Percentiles rank a stretch among this genome's conserved stretches.
These are phyloP conservation scores for maize (Zea mays) DNA, from an alignment of 176 grass and related monocot species.

Conservation along the genomic window DNA sequence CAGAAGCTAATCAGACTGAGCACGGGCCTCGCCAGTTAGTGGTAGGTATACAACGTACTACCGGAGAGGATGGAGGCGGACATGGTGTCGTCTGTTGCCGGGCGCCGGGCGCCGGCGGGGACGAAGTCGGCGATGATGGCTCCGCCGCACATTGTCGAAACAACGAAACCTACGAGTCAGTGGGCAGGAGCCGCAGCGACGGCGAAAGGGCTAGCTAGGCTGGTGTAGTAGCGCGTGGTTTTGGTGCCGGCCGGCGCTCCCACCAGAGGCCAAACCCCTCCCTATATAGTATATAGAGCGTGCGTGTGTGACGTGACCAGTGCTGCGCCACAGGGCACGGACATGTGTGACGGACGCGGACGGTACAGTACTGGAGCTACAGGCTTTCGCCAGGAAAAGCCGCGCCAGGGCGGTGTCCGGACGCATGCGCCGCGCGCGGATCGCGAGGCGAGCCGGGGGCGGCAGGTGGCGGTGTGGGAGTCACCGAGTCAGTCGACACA, in stretches of 20 bases:
- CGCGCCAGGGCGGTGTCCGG: background rate
- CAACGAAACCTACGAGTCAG: background rate
- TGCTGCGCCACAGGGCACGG: too few species aligned
- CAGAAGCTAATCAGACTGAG: too few species aligned
- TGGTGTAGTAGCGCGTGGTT: background rate
- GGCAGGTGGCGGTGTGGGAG: background rate
- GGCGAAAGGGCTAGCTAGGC: background rate
- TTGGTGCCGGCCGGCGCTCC: background rate
- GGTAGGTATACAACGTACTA: background rate
- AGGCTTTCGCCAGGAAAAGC: background rate
- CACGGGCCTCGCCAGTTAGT: background rate
- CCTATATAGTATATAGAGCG: background rate
- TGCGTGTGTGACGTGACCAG: too few species aligned
- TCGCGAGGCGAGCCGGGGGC: background rate
- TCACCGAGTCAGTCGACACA: background rate
- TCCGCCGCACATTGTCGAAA: conserved; percentile 49
- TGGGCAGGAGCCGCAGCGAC: background rate
- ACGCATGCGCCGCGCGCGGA: background rate
- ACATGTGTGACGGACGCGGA: too few species aligned
- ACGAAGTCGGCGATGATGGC: conserved; percentile 46
- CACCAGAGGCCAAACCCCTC: background rate
- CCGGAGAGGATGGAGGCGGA: conserved; percentile 21
- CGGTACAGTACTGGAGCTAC: background rate
- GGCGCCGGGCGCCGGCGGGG: background rate
- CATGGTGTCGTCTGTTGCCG: background rate